A percentile compares a stretch with the other conserved stretches of the same genome.
phyloP scores from a whole-genome alignment of 441 rosid genomes.

The Gossypium schwendimanii region DNA sequence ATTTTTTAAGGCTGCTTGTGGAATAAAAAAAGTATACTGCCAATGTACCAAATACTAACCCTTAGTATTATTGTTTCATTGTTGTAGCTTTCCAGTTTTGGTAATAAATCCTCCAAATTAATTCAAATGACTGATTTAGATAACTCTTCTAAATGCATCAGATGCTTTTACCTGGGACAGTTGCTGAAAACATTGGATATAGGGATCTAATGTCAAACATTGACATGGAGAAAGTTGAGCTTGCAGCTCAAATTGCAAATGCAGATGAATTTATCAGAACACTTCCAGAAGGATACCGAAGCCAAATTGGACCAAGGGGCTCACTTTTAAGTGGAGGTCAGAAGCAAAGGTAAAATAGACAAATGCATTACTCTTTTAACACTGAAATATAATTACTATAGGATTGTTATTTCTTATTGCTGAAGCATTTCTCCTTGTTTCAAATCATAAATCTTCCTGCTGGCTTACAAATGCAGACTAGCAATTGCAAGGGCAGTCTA shows the following conservation, averaged over 20 bases:
- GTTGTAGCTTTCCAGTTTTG: neutral
- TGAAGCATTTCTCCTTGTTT: neutral
- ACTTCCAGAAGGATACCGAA: slow-evolving; percentile 69
- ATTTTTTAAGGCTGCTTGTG: no score
- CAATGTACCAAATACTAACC: no score
- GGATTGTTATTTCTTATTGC: slow-evolving; percentile 9
- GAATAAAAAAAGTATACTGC: no score
- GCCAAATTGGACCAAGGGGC: slow-evolving; percentile 79
- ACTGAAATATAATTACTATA: neutral
- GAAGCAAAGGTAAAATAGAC: slow-evolving; percentile 62
- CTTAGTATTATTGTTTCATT: neutral
- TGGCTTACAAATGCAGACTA: slow-evolving; percentile 38
- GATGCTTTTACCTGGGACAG: slow-evolving; percentile 84
- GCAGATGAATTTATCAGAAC: slow-evolving; percentile 78
- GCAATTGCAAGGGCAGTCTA: slow-evolving; percentile 90
- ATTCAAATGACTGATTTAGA: slow-evolving; percentile 3
- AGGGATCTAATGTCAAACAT: slow-evolving; percentile 53
- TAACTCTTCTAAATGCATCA: slow-evolving; percentile 23
- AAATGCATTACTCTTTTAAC: neutral
- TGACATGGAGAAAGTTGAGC: slow-evolving; percentile 68
- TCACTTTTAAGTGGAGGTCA: slow-evolving; percentile 91
- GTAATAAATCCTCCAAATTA: neutral
- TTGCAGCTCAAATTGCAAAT: slow-evolving; percentile 67
- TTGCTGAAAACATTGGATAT: slow-evolving; percentile 88
- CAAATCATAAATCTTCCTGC: neutral